Evolutionary conservation across 306 rosid species (phyloP).

Genomic region (Benincasa hispida): DNA sequence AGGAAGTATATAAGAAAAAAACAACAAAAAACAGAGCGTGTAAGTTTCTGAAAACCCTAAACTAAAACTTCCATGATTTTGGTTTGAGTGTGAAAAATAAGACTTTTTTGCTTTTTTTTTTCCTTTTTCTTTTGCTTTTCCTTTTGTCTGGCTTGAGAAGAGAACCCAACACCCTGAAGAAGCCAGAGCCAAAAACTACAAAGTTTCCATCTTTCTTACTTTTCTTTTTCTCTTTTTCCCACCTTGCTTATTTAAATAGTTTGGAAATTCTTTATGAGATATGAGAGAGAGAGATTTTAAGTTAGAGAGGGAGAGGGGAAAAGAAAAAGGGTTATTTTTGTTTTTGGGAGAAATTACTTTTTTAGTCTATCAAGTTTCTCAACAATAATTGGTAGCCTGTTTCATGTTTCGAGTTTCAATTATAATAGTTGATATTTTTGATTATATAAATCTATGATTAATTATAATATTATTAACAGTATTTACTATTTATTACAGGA

Average conservation of each 20-base stretch:
- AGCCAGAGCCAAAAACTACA: not conserved
- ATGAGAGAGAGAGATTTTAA: not conserved
- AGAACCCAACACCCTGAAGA: conserved; percentile 1
- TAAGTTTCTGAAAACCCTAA: conserved; percentile 56
- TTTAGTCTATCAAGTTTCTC: no score
- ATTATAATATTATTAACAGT: no score
- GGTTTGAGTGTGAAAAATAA: conserved; percentile 61
- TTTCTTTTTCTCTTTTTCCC: not conserved
- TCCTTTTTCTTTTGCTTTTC: not conserved
- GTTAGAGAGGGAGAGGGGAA: not conserved
- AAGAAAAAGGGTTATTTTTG: no score
- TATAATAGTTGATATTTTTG: no score
- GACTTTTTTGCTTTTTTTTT: conserved; percentile 16
- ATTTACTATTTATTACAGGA: no score
- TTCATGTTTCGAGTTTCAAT: no score
- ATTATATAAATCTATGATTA: no score
- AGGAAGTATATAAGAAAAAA: conserved; percentile 47
- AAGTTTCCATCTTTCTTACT: not conserved
- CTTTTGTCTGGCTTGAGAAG: not conserved
- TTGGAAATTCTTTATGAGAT: not conserved
- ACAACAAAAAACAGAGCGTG: conserved; percentile 3
- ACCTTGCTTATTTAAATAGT: not conserved
- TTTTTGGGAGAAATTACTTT: no score
- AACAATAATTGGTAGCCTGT: no score
- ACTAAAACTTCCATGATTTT: conserved; percentile 43